phyloP scores from a whole-genome alignment of 108 stramenopile genomes.

The Skeletonema tropicum region DNA sequence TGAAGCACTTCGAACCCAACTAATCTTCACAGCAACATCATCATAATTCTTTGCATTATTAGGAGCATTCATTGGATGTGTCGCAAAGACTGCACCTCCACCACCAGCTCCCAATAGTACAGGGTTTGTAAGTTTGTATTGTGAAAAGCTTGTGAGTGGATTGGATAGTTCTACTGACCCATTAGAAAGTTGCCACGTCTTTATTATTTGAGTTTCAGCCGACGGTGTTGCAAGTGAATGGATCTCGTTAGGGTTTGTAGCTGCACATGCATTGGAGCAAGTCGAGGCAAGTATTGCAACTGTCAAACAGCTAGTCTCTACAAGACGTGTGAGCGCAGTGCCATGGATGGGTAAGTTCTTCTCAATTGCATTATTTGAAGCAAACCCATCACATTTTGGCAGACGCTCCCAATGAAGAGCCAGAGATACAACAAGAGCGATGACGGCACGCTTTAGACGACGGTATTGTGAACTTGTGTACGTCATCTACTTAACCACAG shows the following conservation, averaged over 20 bases:
- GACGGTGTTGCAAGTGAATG: neutral
- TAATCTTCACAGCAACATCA: slow-evolving; percentile 48
- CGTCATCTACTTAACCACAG: neutral
- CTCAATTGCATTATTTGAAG: neutral
- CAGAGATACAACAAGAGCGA: neutral
- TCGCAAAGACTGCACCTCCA: slow-evolving; percentile 45
- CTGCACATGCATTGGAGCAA: neutral
- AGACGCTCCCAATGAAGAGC: neutral
- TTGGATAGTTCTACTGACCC: neutral
- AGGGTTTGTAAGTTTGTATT: slow-evolving; percentile 11
- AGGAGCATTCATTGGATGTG: neutral
- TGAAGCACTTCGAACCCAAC: slow-evolving; percentile 53
- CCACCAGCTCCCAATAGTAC: slow-evolving; percentile 19
- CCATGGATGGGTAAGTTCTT: neutral
- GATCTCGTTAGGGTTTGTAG: neutral
- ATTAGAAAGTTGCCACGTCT: neutral
- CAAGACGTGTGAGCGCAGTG: neutral
- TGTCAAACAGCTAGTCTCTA: neutral
- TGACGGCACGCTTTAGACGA: neutral
- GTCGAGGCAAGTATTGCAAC: neutral
- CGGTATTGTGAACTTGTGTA: no score
- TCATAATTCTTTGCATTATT: neutral
- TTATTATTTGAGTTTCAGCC: neutral
- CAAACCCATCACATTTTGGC: neutral
- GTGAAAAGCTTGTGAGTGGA: slow-evolving; percentile 4